Base-by-base conservation (phyloP, 352 stramenopile genomes). In the Pythium pyrilobum region DNA sequence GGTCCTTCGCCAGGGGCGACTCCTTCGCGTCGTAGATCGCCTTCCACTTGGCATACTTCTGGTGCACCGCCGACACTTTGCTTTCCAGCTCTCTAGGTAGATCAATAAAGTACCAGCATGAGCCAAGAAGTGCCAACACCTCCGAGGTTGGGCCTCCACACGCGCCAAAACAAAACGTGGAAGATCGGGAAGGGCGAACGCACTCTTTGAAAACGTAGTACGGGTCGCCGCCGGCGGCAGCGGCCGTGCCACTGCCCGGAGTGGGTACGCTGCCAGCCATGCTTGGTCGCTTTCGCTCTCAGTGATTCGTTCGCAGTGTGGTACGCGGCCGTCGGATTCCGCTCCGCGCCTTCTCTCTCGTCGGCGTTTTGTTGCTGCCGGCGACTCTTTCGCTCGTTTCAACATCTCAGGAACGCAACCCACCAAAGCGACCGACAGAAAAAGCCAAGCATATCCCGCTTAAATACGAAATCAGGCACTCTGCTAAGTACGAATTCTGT, bases 151-250 rank as follows among this genome's bases (percentile, higher is more conserved):
- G 11, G 15, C 18, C 31, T 5, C n/a, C 18, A 23, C 20, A 29
- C 25, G 6, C 16, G 15, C 36, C 16, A 27, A 42, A 44, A n/a
- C 61, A 57, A 38, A 8, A 16, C 2, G 20, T 16, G 10, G 24
- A 27, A 16, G 20, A 46, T 10, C 8, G 3, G 13, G n/a, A 27
- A 48, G n/a, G 5, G 37, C n/a, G n/a, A 16, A 69, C 71, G 64
- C 59, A 91, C 81, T 91, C 81, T 62, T 89, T 91, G 56, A 89
- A 91, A 10, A 91, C 81, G 62, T 91, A 91, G 65, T 87, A 91
- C 37, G 81, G 81, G 47, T 91, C 81, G 24, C 70, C 78, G 55
- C 74, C 85, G 24, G 81, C 77, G 16, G 56, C 56, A 11, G 52
- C 43, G 8, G 52, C 39, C n/a, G 25, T 27, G 21, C 46, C 47